Percentiles rank a stretch among this genome's conserved stretches.
These are phyloP conservation scores for Pinus taeda DNA, from an alignment of 75 land plant genomes.

Conservation along the genomic window DNA sequence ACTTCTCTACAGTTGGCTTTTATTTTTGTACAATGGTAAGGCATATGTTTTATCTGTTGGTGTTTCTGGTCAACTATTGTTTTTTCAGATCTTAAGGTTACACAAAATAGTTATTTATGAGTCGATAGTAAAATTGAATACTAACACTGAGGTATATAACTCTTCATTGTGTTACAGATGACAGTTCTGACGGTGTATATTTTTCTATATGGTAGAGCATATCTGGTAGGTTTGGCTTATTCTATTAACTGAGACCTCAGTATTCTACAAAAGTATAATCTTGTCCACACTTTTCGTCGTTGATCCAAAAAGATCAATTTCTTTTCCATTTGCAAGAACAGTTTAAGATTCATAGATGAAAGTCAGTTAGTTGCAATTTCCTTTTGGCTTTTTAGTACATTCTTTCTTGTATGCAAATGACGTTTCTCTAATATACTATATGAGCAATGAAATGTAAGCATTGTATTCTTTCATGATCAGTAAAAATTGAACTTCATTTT, in stretches of 20 bases:
- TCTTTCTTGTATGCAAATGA: background rate
- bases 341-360: background rate
- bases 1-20: constrained; percentile 81
- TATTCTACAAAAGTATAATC: background rate
- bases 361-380: background rate
- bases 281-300: background rate
- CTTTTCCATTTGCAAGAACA: background rate
- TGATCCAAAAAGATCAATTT: background rate
- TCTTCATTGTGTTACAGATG: constrained; percentile 41
- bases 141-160: background rate
- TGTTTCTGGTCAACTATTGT: background rate
- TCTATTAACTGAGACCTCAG: background rate
- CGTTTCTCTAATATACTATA: background rate
- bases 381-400: background rate
- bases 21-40: constrained; percentile 92
- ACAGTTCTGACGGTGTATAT: constrained; percentile 80
- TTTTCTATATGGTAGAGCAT: constrained; percentile 95
- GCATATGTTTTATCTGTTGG: background rate
- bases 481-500: background rate
- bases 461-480: background rate
- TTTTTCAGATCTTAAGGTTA: background rate
- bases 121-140: background rate
- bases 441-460: background rate
- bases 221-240: constrained; percentile 62
- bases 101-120: background rate